These are phyloP conservation scores for Uronychia setigera DNA, from an alignment of 73 alveolate species.

Conservation along the genomic window DNA sequence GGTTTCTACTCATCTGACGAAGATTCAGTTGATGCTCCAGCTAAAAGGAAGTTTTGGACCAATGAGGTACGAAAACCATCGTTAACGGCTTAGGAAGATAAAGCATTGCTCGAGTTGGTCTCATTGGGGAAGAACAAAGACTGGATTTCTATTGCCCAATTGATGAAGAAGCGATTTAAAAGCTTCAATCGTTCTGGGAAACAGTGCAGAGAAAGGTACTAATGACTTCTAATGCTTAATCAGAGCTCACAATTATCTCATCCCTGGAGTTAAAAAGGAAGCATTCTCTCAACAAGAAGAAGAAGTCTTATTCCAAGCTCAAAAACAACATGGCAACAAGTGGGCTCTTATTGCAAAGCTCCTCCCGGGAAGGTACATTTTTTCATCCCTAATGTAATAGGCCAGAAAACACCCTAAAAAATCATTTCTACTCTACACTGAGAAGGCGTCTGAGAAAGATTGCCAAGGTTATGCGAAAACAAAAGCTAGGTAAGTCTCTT, in stretches of 20 bases:
- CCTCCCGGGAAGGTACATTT: constrained; percentile 84
- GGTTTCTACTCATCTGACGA: not conserved
- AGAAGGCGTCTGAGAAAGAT: not conserved
- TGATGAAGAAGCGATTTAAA: constrained; percentile 3
- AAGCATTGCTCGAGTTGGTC: constrained; percentile 41
- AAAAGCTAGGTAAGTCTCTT: not conserved
- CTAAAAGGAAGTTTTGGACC: not conserved
- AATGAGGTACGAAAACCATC: not conserved
- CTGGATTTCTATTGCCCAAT: constrained; percentile 57
- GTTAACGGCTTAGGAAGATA: constrained; percentile 40
- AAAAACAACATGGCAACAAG: constrained; percentile 74
- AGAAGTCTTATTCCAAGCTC: constrained; percentile 70
- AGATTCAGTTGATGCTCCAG: not conserved
- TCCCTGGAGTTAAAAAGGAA: constrained; percentile 70
- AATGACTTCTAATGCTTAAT: not conserved
- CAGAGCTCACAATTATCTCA: constrained; percentile 81
- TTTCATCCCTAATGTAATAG: too few species aligned
- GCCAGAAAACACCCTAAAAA: not conserved
- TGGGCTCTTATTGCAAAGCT: constrained; percentile 88
- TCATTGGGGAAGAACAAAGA: constrained; percentile 40
- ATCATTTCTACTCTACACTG: not conserved
- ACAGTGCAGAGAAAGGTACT: constrained; percentile 76
- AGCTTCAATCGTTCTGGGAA: constrained; percentile 65
- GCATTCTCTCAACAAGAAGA: constrained; percentile 76
- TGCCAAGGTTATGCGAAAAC: not conserved